Conservation (phyloP, 345 rosid genomes). For the Eucalyptus brandiana region DNA sequence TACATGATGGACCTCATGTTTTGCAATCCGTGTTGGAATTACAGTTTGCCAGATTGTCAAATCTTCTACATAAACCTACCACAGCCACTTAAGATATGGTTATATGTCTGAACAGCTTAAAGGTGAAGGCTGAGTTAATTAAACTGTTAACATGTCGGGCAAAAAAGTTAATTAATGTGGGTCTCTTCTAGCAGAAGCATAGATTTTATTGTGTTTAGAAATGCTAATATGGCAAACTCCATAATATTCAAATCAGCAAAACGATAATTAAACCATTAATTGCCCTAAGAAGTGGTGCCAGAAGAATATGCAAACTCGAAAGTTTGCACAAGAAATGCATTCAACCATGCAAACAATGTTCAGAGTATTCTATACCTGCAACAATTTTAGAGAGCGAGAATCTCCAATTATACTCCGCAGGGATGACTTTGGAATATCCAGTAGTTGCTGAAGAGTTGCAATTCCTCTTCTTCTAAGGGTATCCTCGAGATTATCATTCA, state of each 20-base stretch:
- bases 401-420: constrained; percentile 52
- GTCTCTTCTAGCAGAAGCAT: neutral
- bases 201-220: neutral
- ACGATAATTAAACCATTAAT: neutral
- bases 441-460: constrained; percentile 53
- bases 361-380: constrained; percentile 35
- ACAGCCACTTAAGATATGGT: neutral
- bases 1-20: neutral
- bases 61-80: neutral
- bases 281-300: neutral
- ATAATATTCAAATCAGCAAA: neutral
- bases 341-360: neutral
- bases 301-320: neutral
- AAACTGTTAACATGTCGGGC: neutral
- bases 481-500: constrained; percentile 51
- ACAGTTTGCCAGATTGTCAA: neutral
- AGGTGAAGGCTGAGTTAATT: neutral
- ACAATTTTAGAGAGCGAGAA: constrained; percentile 33
- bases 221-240: neutral
- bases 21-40: neutral
- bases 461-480: constrained; percentile 41
- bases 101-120: neutral
- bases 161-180: neutral
- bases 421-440: constrained; percentile 47
- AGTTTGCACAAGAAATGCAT: neutral